phyloP scores from a whole-genome alignment of 306 rosid genomes.

The Gastrolobium bilobum region DNA sequence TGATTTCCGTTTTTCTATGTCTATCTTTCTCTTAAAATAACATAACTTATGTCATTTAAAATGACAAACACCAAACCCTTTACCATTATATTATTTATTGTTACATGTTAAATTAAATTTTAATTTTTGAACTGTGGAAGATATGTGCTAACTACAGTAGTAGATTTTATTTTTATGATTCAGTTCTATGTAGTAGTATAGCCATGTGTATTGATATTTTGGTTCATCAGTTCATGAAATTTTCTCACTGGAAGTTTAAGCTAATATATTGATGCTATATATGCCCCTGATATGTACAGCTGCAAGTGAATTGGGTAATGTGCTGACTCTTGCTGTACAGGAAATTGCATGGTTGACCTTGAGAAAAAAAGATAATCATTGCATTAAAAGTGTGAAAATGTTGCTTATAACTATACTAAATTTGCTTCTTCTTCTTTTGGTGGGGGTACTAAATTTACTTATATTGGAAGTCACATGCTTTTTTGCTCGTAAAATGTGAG shows the following conservation, averaged over 20 bases:
- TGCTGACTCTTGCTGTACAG: background rate
- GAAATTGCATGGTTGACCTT: background rate
- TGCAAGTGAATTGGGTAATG: background rate
- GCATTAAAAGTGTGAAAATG: background rate
- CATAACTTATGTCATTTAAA: too few species aligned
- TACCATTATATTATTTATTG: slow-evolving; percentile 1
- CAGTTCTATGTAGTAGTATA: background rate
- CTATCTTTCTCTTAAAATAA: too few species aligned
- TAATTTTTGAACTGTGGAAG: background rate
- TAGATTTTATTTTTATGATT: background rate
- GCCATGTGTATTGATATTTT: background rate
- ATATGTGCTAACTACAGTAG: background rate
- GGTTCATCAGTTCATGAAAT: slow-evolving; percentile 10
- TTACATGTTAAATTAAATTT: background rate
- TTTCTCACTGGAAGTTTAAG: background rate
- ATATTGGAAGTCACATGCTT: background rate
- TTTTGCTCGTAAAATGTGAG: background rate
- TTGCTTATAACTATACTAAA: background rate
- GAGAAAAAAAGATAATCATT: background rate
- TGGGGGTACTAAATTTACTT: too few species aligned
- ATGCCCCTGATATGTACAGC: background rate
- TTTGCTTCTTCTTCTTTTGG: too few species aligned
- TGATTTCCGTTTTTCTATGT: too few species aligned
- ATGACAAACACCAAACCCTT: too few species aligned
- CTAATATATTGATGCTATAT: background rate